phyloP scores from a whole-genome alignment of 768 basidiomycete species.

The Pholiota conissans region DNA sequence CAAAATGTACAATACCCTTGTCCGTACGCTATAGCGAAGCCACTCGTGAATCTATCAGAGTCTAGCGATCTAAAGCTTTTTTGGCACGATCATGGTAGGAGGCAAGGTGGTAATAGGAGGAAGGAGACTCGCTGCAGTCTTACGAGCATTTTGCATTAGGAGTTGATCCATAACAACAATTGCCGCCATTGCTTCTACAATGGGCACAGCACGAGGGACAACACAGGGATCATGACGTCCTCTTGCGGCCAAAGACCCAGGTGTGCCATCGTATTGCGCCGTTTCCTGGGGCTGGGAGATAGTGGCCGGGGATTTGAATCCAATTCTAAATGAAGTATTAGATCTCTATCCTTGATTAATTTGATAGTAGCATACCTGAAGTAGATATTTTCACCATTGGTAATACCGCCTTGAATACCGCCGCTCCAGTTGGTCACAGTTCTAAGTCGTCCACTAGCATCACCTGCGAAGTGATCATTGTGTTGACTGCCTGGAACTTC shows the following conservation, averaged over 20 bases:
- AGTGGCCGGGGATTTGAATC: constrained; percentile 98
- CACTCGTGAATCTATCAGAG: not conserved
- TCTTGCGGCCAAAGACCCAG: constrained; percentile 84
- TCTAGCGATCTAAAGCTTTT: constrained; percentile 22
- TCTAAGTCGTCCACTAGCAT: constrained; percentile 68
- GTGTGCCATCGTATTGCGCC: constrained; percentile 90
- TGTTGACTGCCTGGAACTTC: constrained; percentile 91
- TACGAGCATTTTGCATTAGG: constrained; percentile 85
- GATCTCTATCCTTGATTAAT: not conserved
- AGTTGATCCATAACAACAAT: constrained; percentile 94
- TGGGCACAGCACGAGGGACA: constrained; percentile 94
- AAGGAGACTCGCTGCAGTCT: constrained; percentile 71
- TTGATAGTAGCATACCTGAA: constrained; percentile 67
- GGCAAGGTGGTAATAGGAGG: constrained; percentile 88
- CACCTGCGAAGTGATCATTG: constrained; percentile 83
- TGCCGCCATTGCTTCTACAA: constrained; percentile 97
- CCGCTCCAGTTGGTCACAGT: constrained; percentile 96
- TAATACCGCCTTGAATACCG: constrained; percentile 96
- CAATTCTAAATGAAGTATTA: constrained; percentile 57
- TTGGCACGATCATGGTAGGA: constrained; percentile 83
- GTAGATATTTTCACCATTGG: constrained; percentile 96
- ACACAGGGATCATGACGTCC: constrained; percentile 98
- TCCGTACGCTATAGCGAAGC: not conserved
- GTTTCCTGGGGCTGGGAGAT: constrained; percentile 92
- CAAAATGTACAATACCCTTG: not conserved